These are phyloP conservation scores for Fusarium siculi DNA, from an alignment of 2,329 filamentous ascomycete species.

Conservation along the genomic window DNA sequence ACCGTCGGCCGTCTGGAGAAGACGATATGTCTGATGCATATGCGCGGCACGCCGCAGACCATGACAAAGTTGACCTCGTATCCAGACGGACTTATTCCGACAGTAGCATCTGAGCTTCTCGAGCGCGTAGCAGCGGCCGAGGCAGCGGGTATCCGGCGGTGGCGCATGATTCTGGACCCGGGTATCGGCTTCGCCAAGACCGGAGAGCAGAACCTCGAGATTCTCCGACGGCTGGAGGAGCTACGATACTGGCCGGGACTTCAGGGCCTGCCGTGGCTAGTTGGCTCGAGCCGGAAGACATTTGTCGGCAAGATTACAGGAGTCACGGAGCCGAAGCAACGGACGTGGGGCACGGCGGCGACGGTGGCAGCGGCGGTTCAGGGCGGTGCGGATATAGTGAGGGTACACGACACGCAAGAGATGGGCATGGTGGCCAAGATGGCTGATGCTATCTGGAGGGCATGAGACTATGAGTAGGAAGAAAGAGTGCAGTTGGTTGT, in stretches of 20 bases:
- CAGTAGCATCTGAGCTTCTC: constrained; percentile 74
- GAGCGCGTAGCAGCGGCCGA: constrained; percentile 79
- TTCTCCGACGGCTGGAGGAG: constrained; percentile 75
- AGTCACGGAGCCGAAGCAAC: constrained; percentile 73
- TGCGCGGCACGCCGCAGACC: constrained; percentile 85
- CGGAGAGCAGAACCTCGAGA: constrained; percentile 79
- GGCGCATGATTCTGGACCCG: constrained; percentile 95
- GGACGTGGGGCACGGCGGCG: constrained; percentile 87
- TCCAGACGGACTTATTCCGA: constrained; percentile 71
- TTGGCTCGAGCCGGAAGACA: constrained; percentile 88
- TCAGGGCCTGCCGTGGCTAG: constrained; percentile 82
- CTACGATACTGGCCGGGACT: constrained; percentile 73
- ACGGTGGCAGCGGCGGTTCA: constrained; percentile 86
- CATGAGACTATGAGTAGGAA: constrained; percentile 58
- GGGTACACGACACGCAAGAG: constrained; percentile 89
- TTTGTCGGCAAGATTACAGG: constrained; percentile 89
- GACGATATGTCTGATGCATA: constrained; percentile 90
- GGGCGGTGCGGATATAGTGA: constrained; percentile 89
- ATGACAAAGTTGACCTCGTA: constrained; percentile 80
- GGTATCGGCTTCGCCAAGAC: constrained; percentile 95
- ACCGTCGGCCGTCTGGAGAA: constrained; percentile 82
- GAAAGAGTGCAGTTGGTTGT: background rate
- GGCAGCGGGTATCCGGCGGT: constrained; percentile 83
- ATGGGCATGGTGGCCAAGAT: constrained; percentile 88
- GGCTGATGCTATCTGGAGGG: constrained; percentile 91